Evolutionary conservation across 202 grass and related monocot genomes (phyloP), one percentile per base, ranked within the genome.

Genomic region (Thinopyrum obtusiflorum): DNA sequence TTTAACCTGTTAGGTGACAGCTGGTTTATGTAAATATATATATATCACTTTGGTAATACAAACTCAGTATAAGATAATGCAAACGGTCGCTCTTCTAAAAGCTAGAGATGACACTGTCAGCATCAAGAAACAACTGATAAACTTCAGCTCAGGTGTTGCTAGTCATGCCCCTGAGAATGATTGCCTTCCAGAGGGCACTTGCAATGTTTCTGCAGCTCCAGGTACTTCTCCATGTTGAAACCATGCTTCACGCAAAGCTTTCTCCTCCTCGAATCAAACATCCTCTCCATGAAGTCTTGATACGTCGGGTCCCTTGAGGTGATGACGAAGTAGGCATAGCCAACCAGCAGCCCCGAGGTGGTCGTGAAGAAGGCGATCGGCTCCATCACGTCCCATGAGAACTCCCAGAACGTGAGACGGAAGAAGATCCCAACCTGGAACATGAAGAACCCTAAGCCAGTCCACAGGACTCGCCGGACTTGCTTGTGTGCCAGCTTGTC

Each of bases 361-460:
- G 92, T 94, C 4, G 82, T 74, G 63, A 92, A 92, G 82, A 89
- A 91, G 68, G 89, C 82, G 17, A 91, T 85, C 23, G 87, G 87
- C 42, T 94, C 89, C 89, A 94, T 94, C 14, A 94, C 87, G 70
- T 92, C 92, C 87, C 92, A 91, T 26, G 92, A 91, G 25, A 94
- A 86, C 18, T 89, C 89, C 85, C 89, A 94, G 69, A 94, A 94
- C 6, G 89, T 94, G 60, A 89, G 89, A 9, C 85, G 84, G 80
- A 91, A 91, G 79, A 94, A 89, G 27, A 91, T 79, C 3, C 85
- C 74, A 3, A 83, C 82, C 65, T 88, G 87, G 83, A 76, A 39
- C 47, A 91, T 82, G 70, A 88, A 84, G 82, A 89, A 86, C 36
- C 79, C 89, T 64, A 94, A 57, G 10, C 92, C 92, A 66, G 84